These are phyloP conservation scores for Boletellus ananas DNA, from an alignment of 768 basidiomycete genomes.

Conservation along the genomic window DNA sequence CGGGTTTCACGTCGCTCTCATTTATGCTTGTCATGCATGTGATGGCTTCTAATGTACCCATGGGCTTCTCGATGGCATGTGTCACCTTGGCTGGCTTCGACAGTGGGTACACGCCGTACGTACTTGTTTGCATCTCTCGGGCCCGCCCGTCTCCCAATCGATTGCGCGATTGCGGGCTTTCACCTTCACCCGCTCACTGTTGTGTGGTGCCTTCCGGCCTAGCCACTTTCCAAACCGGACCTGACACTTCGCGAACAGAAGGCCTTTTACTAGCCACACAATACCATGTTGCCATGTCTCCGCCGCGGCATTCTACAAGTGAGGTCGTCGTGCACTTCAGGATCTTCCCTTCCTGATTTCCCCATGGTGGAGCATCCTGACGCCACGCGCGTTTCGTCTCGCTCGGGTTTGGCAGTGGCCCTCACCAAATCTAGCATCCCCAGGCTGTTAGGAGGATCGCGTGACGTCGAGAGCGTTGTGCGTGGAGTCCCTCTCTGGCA, in stretches of 20 bases:
- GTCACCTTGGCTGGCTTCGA: neutral
- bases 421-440: neutral
- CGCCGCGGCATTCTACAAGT: neutral
- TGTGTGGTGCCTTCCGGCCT: neutral
- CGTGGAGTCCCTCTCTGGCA: neutral
- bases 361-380: neutral
- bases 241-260: neutral
- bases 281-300: neutral
- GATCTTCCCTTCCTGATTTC: neutral
- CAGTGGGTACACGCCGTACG: neutral
- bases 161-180: neutral
- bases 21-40: slow-evolving; percentile 9
- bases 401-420: neutral
- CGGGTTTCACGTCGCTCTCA: neutral
- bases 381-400: neutral
- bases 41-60: slow-evolving; percentile 8
- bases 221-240: neutral
- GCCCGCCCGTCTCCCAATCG: no score
- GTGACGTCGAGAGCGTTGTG: neutral
- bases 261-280: neutral
- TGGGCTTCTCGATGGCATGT: neutral
- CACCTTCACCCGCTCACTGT: neutral
- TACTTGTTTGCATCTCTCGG: neutral
- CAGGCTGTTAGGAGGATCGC: no score
- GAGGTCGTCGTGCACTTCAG: neutral